Percentiles rank a stretch among this genome's conserved stretches.
Evolutionary conservation across 1,284 basidiomycete species (phyloP).

Genomic region (Marasmius tenuissimus): DNA sequence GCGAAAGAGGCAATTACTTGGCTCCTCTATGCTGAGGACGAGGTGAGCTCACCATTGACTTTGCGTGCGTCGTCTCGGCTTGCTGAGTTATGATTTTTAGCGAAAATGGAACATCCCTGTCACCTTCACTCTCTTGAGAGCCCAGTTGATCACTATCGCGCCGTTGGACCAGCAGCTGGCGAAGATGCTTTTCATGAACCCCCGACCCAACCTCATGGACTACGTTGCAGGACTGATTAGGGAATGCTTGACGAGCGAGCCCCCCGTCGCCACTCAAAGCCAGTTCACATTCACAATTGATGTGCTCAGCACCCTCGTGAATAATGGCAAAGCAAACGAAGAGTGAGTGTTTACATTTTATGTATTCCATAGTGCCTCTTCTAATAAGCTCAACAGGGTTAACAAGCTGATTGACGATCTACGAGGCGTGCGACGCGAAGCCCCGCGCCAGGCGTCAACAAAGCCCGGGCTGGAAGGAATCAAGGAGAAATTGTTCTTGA

Average conservation of each 20-base stretch:
- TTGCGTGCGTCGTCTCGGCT: constrained; percentile 6
- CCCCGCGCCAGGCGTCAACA: constrained; percentile 46
- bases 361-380: constrained; percentile 20
- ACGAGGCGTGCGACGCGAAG: constrained; percentile 53
- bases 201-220: constrained; percentile 76
- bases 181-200: constrained; percentile 82
- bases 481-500: constrained; percentile 68
- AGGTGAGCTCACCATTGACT: constrained; percentile 50
- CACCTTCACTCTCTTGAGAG: constrained; percentile 85
- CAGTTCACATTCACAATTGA: constrained; percentile 87
- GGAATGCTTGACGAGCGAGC: constrained; percentile 81
- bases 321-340: constrained; percentile 77
- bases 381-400: constrained; percentile 37
- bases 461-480: constrained; percentile 73
- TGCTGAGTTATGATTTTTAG: constrained; percentile 34
- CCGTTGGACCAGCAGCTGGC: constrained; percentile 93
- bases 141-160: constrained; percentile 75
- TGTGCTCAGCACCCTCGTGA: constrained; percentile 73
- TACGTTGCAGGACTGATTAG: constrained; percentile 86
- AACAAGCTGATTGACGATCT: constrained; percentile 73
- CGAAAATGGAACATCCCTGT: constrained; percentile 97
- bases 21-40: constrained; percentile 96
- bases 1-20: constrained; percentile 97
- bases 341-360: constrained; percentile 51
- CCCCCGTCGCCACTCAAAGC: constrained; percentile 75